phyloP scores from a whole-genome alignment of 495 filamentous ascomycete genomes.

The Lasiosphaeria ovina region DNA sequence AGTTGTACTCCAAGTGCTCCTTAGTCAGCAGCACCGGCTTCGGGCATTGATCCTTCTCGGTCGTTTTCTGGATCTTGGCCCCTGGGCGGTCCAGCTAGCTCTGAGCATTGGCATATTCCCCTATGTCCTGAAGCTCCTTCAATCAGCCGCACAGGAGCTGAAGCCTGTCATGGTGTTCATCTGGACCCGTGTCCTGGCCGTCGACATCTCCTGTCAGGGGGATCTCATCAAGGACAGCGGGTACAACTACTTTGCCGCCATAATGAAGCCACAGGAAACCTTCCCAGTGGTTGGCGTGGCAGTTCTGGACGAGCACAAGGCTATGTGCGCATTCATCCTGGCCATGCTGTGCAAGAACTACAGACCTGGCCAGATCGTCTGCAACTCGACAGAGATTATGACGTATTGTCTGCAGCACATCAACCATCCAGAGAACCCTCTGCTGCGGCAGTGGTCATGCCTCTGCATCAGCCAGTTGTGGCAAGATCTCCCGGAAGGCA shows the following conservation, averaged over 20 bases:
- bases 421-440: constrained; percentile 77
- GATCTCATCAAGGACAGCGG: constrained; percentile 95
- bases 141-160: constrained; percentile 89
- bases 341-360: constrained; percentile 96
- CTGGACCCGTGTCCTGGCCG: constrained; percentile 94
- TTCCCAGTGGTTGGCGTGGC: constrained; percentile 78
- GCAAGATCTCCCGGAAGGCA: constrained; percentile 84
- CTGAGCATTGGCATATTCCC: constrained; percentile 98
- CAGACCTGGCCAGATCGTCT: constrained; percentile 84
- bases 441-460: constrained; percentile 94
- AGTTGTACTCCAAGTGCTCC: constrained; percentile 90
- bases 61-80: constrained; percentile 90
- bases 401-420: constrained; percentile 78
- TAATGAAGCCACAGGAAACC: constrained; percentile 78
- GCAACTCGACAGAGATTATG: constrained; percentile 80
- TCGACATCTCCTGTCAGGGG: constrained; percentile 86
- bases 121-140: constrained; percentile 92
- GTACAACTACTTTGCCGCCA: constrained; percentile 91
- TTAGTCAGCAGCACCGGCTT: constrained; percentile 94
- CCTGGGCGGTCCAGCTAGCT: constrained; percentile 96
- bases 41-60: constrained; percentile 88
- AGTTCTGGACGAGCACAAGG: constrained; percentile 88
- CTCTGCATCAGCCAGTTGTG: constrained; percentile 95
- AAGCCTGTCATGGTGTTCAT: constrained; percentile 99
- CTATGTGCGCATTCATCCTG: constrained; percentile 98